These are phyloP conservation scores for Talaromyces pinophilus DNA, from an alignment of 2,329 filamentous ascomycete species.

Conservation along the genomic window DNA sequence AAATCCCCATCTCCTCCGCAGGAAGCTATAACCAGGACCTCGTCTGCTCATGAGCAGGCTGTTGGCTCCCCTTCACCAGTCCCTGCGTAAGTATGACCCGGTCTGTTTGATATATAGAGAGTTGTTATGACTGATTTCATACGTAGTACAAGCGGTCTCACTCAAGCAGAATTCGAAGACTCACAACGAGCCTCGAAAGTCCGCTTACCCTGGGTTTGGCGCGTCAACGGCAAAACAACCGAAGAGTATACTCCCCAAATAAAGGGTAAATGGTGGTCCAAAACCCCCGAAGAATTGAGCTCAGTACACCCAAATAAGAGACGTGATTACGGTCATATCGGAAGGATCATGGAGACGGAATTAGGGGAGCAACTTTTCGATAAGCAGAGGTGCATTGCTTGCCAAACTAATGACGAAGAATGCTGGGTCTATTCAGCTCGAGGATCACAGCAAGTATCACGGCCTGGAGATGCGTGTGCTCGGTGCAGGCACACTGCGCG, in stretches of 20 bases:
- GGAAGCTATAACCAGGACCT: not conserved
- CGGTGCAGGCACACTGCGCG: not conserved
- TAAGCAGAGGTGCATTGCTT: not conserved
- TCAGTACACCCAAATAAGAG: not conserved
- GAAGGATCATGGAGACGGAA: conserved; percentile 5
- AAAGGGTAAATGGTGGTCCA: not conserved
- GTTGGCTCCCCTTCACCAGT: not conserved
- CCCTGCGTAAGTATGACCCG: not conserved
- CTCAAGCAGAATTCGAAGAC: not conserved
- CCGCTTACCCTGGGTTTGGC: not conserved
- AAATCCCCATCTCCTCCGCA: not conserved
- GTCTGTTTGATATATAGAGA: too few relatives aligned
- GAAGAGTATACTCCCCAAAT: not conserved
- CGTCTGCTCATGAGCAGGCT: not conserved
- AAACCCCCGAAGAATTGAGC: not conserved
- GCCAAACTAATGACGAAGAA: not conserved
- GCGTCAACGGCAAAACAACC: not conserved
- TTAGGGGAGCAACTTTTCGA: not conserved
- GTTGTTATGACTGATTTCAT: too few relatives aligned
- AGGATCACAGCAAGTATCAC: not conserved
- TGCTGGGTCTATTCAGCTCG: not conserved
- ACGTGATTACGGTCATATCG: conserved; percentile 3
- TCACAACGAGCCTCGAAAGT: not conserved
- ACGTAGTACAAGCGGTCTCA: not conserved
- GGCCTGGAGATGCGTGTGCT: not conserved